Conservation (phyloP, 371 early-diverging fungal species). For the Nematocida major region DNA sequence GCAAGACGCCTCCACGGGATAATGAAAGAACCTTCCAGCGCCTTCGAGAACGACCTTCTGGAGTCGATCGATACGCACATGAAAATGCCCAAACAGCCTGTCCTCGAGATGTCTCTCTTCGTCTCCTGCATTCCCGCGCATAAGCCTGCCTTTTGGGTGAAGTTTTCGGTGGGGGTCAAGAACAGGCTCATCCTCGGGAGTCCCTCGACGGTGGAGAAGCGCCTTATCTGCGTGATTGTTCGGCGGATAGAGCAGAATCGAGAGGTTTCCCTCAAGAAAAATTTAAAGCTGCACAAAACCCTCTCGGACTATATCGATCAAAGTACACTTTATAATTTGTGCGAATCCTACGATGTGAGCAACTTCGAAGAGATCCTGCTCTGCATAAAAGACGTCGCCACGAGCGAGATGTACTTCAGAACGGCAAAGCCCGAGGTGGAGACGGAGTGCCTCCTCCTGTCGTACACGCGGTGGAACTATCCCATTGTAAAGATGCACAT, state of each 20-base stretch:
- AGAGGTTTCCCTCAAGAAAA: neutral
- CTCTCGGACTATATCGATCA: constrained; percentile 19
- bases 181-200: constrained; percentile 25
- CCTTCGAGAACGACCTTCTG: constrained; percentile 27
- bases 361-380: constrained; percentile 43
- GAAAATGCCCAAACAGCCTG: neutral
- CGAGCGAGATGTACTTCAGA: constrained; percentile 38
- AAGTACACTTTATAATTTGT: constrained; percentile 6
- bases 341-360: neutral
- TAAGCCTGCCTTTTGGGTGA: constrained; percentile 7
- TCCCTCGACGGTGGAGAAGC: neutral
- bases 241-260: constrained; percentile 5
- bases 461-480: constrained; percentile 40
- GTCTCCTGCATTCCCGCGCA: constrained; percentile 16
- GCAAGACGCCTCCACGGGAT: neutral
- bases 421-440: neutral
- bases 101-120: constrained; percentile 25
- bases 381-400: constrained; percentile 30
- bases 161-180: constrained; percentile 16
- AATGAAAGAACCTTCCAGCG: neutral
- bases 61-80: neutral
- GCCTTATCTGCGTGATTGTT: neutral
- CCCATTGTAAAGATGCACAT: constrained; percentile 21
- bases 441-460: constrained; percentile 14
- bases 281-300: neutral